phyloP scores from a whole-genome alignment of 2,329 filamentous ascomycete species.

The Trichophyton mentagrophytes region DNA sequence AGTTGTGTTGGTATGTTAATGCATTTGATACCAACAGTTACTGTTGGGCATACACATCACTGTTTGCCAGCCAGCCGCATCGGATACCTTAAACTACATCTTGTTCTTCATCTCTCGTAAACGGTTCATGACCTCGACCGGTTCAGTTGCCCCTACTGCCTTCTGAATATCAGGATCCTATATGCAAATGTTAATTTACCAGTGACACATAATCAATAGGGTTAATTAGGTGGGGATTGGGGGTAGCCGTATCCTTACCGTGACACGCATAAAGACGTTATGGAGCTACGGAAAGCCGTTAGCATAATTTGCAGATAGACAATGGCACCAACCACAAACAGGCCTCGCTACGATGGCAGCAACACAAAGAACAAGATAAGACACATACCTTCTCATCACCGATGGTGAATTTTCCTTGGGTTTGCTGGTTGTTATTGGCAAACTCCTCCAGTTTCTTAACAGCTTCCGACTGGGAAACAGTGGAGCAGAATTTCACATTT shows the following conservation, averaged over 20 bases:
- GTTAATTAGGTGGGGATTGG: background rate
- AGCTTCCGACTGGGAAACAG: slow-evolving; percentile 59
- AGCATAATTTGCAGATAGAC: background rate
- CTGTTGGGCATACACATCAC: background rate
- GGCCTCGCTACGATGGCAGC: background rate
- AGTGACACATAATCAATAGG: background rate
- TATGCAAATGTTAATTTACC: background rate
- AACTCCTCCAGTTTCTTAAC: slow-evolving; percentile 67
- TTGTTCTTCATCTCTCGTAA: slow-evolving; percentile 73
- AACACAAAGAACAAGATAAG: background rate
- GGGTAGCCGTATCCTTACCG: slow-evolving; percentile 41
- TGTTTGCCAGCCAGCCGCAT: background rate
- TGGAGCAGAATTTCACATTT: slow-evolving; percentile 78
- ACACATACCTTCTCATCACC: slow-evolving; percentile 78
- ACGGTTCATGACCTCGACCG: slow-evolving; percentile 71
- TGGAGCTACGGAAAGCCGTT: slow-evolving; percentile 50
- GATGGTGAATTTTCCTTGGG: slow-evolving; percentile 92
- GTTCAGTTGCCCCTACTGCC: slow-evolving; percentile 65
- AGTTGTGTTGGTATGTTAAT: background rate
- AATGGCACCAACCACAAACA: background rate
- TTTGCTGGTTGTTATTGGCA: slow-evolving; percentile 68
- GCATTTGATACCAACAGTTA: background rate
- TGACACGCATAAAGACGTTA: slow-evolving; percentile 90
- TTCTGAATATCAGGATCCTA: slow-evolving; percentile 75
- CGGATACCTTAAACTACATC: slow-evolving; percentile 4